Conservation (phyloP, 2,329 filamentous ascomycete genomes). For the Paraconiothyrium brasiliense region DNA sequence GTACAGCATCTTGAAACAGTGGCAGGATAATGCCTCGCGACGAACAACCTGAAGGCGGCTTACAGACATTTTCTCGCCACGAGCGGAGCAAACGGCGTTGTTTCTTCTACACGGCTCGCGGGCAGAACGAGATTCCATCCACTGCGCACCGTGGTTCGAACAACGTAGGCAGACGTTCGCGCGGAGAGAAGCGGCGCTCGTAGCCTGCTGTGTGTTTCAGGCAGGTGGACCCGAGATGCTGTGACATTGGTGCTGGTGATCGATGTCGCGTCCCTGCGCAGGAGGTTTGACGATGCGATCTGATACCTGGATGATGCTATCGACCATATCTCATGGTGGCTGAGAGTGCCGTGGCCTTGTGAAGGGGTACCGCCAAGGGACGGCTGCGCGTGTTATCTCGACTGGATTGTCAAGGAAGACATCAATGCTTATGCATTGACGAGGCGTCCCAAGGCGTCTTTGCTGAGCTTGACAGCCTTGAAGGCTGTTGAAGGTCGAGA, state of each 20-base stretch:
- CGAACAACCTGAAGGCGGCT: constrained; percentile 20
- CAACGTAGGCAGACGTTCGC: constrained; percentile 18
- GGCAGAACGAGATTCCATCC: constrained; percentile 9
- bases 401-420: not conserved
- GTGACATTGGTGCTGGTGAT: constrained; percentile 22
- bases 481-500: not conserved
- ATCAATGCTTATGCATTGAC: constrained; percentile 17
- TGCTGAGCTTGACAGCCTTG: constrained; percentile 15
- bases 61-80: constrained; percentile 29
- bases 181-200: constrained; percentile 26
- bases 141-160: constrained; percentile 2
- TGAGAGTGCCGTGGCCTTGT: constrained; percentile 7
- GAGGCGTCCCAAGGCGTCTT: constrained; percentile 20
- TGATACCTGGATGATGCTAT: constrained; percentile 34
- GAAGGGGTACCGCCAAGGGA: constrained; percentile 6
- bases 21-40: constrained; percentile 32
- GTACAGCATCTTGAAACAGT: constrained; percentile 35
- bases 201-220: constrained; percentile 19
- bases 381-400: constrained; percentile 1
- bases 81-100: constrained; percentile 28
- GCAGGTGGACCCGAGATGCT: constrained; percentile 22
- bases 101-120: constrained; percentile 18
- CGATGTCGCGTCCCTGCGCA: constrained; percentile 22
- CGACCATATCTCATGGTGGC: constrained; percentile 10
- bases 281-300: constrained; percentile 23